Percentiles rank a stretch among this genome's conserved stretches.
phyloP scores from a whole-genome alignment of 2,329 filamentous ascomycete genomes.

The Aureobasidium sp. region DNA sequence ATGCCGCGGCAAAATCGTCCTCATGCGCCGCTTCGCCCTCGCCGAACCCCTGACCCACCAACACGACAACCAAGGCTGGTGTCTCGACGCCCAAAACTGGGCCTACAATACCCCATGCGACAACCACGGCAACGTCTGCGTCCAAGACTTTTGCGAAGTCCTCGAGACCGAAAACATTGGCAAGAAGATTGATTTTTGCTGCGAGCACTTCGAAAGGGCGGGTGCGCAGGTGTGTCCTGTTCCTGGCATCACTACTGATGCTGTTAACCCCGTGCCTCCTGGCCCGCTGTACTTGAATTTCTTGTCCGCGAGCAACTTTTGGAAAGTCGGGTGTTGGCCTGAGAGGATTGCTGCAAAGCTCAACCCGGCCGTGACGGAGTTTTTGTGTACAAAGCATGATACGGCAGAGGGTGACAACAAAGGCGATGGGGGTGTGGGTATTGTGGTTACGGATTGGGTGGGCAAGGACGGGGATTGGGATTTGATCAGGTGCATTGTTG shows the following conservation, averaged over 20 bases:
- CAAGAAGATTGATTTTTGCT: slow-evolving; percentile 68
- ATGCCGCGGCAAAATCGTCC: slow-evolving; percentile 71
- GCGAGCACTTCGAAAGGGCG: slow-evolving; percentile 68
- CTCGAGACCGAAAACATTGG: slow-evolving; percentile 65
- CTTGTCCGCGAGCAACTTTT: slow-evolving; percentile 86
- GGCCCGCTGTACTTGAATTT: slow-evolving; percentile 83
- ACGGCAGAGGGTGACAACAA: slow-evolving; percentile 21
- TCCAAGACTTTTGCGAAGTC: slow-evolving; percentile 95
- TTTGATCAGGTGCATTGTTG: slow-evolving; percentile 74
- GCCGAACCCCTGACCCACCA: slow-evolving; percentile 4
- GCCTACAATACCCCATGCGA: slow-evolving; percentile 82
- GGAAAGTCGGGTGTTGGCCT: slow-evolving; percentile 85
- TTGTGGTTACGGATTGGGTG: slow-evolving; percentile 92
- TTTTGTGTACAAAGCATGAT: slow-evolving; percentile 48
- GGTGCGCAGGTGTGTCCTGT: slow-evolving; percentile 29
- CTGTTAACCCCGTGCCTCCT: slow-evolving; percentile 34
- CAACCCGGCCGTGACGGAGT: slow-evolving; percentile 64
- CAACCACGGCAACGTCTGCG: slow-evolving; percentile 62
- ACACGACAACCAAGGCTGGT: slow-evolving; percentile 46
- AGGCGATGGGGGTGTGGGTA: slow-evolving; percentile 61
- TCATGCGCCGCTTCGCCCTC: slow-evolving; percentile 71
- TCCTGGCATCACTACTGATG: slow-evolving; percentile 34
- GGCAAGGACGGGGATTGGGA: slow-evolving; percentile 85
- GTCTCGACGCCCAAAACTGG: slow-evolving; percentile 59
- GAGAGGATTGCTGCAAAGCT: slow-evolving; percentile 81